A percentile compares a stretch with the other conserved stretches of the same genome.
Evolutionary conservation across 176 grass and related monocot species (phyloP).

Genomic region (Oryza longistaminata): DNA sequence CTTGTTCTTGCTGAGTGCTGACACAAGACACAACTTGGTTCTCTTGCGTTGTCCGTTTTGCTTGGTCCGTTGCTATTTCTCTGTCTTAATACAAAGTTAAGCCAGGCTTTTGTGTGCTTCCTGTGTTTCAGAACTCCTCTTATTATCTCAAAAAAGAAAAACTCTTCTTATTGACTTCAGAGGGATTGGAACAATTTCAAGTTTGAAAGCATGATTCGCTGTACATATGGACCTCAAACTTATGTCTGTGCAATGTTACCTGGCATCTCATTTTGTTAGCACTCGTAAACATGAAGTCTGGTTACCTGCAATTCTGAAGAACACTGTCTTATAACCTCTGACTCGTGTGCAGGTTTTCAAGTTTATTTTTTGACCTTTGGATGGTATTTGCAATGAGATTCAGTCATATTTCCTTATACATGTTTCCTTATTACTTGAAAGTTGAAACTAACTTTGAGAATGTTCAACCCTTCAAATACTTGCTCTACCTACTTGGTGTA

Average conservation of each 20-base stretch:
- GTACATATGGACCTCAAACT: not conserved
- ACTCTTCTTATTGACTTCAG: not conserved
- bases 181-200: conserved; percentile 1
- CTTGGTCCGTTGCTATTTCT: not conserved
- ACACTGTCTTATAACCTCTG: not conserved
- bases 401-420: not conserved
- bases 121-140: not conserved
- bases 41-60: not conserved
- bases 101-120: not conserved
- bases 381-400: not conserved
- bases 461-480: not conserved
- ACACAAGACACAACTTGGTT: not conserved
- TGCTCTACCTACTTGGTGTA: not conserved
- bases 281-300: not conserved
- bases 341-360: not conserved
- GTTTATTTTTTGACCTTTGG: not conserved
- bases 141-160: not conserved
- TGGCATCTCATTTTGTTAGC: not conserved
- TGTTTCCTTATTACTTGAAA: not conserved
- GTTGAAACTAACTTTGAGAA: not conserved
- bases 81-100: not conserved
- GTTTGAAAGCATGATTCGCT: not conserved
- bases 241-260: not conserved
- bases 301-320: not conserved
- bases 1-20: not conserved